phyloP scores from a whole-genome alignment of 129 eudicot genomes.

The Pseudognaphalium luteoalbum region DNA sequence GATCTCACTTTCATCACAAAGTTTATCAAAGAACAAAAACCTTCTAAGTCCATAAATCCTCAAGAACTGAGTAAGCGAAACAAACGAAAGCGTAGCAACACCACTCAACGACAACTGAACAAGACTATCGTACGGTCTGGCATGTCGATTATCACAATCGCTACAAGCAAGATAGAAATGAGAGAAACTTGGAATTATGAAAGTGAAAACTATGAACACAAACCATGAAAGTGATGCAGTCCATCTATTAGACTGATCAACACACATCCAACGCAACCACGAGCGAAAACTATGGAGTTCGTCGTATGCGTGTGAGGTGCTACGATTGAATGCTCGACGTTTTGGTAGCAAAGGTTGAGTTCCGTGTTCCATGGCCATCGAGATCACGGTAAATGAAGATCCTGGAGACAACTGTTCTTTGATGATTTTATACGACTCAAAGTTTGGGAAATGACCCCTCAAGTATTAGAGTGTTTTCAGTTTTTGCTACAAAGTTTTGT shows the following conservation, averaged over 20 bases:
- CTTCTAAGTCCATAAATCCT: constrained; percentile 63
- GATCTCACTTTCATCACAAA: constrained; percentile 74
- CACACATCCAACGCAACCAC: constrained; percentile 81
- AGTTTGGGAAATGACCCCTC: background rate
- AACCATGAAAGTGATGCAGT: constrained; percentile 60
- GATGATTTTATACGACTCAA: constrained; percentile 2
- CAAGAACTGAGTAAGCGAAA: constrained; percentile 58
- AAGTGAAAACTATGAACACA: constrained; percentile 58
- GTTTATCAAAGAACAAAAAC: constrained; percentile 83
- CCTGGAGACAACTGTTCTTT: constrained; percentile 10
- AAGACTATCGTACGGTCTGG: constrained; percentile 59
- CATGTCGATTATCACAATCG: constrained; percentile 59
- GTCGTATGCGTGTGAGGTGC: constrained; percentile 57
- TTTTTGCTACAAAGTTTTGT: background rate
- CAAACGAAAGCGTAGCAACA: constrained; percentile 70
- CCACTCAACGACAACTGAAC: constrained; percentile 75
- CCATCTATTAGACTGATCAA: constrained; percentile 63
- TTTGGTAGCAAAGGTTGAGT: constrained; percentile 28
- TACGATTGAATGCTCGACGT: constrained; percentile 34
- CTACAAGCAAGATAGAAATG: constrained; percentile 68
- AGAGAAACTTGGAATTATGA: constrained; percentile 62
- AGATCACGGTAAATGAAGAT: constrained; percentile 19
- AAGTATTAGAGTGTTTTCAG: background rate
- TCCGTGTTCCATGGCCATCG: constrained; percentile 35
- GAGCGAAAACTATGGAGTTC: constrained; percentile 71